Evolutionary conservation across 2,329 filamentous ascomycete genomes (phyloP), one percentile per base, ranked within the genome.

Genomic region (Aphanocladium album): DNA sequence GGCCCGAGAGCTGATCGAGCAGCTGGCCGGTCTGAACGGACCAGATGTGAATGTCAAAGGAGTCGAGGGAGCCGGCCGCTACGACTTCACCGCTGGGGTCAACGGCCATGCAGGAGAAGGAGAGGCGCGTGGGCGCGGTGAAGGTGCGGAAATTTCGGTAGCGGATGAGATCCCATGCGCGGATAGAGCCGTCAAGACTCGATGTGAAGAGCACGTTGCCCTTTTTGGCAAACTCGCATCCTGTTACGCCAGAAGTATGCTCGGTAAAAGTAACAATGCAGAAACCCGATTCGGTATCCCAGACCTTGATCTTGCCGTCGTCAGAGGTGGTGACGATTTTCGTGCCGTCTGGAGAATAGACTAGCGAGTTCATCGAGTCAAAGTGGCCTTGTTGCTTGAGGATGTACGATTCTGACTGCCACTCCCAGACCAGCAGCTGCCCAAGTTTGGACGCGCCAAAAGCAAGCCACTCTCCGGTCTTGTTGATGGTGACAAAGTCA

Each of bases 391-490:
- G 95, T 71, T 99, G 95, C 76, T 99, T 99, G 52, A 99, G 80
- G 62, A 99, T 96, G 74, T 99, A 99, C 6, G 93, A 98, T 74
- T 99, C 96, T 0, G 95, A 99, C 72, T 98, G 93, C 93, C 96
- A 99, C 73, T 99, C 95, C 95, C 95, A 99, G 4, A 99, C 95
- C 4, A 99, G 79, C n/a, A 99, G 80, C 72, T 99, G 95, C 0
- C 96, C 96, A 5, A 96, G 82, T 69, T 96, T 96, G 2, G 95
- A 96, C 0, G 96, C 95, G 16, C 93, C 95, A 73, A 99, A 97
- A 0, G 96, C 96, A 23, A 99, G 79, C 95, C 95, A 99, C 77
- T 98, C 93, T 57, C 95, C 95, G 35, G 89, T 90, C 72, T 90
- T 89, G 77, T 98, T 99, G 70, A 97, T 91, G 0, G 92, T 91